Conservation (phyloP, 164 flowering plant genomes). For the Brasenia schreberi region DNA sequence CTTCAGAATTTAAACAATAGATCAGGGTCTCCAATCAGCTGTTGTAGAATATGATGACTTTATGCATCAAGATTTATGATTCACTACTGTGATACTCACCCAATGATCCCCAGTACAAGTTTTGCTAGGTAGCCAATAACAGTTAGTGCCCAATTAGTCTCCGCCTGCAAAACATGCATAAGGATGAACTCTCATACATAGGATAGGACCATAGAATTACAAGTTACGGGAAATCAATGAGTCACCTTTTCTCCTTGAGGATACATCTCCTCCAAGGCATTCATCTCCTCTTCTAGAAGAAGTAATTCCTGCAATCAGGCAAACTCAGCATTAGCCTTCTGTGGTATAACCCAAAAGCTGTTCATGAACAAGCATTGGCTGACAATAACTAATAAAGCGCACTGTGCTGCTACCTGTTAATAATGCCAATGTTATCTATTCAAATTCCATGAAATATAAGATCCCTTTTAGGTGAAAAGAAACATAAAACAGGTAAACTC, state of each 20-base stretch:
- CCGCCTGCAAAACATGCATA: conserved; percentile 44
- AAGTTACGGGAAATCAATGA: background rate
- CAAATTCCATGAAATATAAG: background rate
- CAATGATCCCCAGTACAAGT: conserved; percentile 69
- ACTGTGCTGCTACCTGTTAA: too few species aligned
- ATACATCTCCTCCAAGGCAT: conserved; percentile 93
- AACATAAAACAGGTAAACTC: background rate
- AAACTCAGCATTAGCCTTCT: background rate
- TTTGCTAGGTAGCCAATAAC: conserved; percentile 93
- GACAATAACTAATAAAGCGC: too few species aligned
- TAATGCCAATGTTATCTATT: too few species aligned
- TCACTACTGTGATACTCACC: conserved; percentile 30
- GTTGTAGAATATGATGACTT: background rate
- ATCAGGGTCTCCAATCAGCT: too few species aligned
- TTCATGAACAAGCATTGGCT: too few species aligned
- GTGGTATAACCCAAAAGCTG: too few species aligned
- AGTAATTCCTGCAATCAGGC: conserved; percentile 59
- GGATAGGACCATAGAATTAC: background rate
- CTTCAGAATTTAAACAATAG: too few species aligned
- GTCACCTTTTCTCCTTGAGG: conserved; percentile 97
- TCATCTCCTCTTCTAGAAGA: conserved; percentile 88
- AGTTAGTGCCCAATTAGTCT: conserved; percentile 93
- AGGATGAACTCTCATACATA: background rate
- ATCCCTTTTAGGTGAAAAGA: conserved; percentile 3
- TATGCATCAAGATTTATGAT: background rate